These are phyloP conservation scores for Colletotrichum tabaci DNA, from an alignment of 2,329 filamentous ascomycete species.

Conservation along the genomic window DNA sequence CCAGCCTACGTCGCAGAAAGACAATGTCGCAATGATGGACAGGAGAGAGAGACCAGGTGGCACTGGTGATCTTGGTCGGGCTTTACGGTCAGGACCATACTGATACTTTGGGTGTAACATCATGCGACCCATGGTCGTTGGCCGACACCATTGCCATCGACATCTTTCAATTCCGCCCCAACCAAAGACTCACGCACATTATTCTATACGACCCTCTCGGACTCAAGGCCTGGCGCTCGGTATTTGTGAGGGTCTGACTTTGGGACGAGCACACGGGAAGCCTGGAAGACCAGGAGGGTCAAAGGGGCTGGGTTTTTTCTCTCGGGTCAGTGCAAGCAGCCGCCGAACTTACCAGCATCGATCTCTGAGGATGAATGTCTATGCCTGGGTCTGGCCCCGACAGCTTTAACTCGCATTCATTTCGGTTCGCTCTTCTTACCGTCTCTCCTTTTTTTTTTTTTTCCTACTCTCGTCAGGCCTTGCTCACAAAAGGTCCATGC, in stretches of 20 bases:
- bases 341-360: neutral
- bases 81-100: neutral
- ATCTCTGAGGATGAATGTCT: neutral
- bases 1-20: slow-evolving; percentile 14
- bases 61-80: neutral
- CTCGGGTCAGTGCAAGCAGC: slow-evolving; percentile 16
- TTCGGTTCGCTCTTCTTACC: slow-evolving; percentile 4
- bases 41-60: neutral
- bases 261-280: neutral
- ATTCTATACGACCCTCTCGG: neutral
- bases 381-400: slow-evolving; percentile 12
- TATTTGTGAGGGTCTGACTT: neutral
- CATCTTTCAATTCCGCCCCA: neutral
- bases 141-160: slow-evolving; percentile 1
- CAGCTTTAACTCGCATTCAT: slow-evolving; percentile 19
- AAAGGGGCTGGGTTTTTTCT: neutral
- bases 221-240: neutral
- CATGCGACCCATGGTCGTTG: slow-evolving; percentile 32
- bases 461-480: neutral
- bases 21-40: slow-evolving; percentile 1
- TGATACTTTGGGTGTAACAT: slow-evolving; percentile 26
- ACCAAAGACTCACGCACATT: neutral
- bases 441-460: slow-evolving; percentile 4
- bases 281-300: neutral
- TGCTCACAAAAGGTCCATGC: neutral